These are phyloP conservation scores for Hanseniaspora jakobsenii DNA, from an alignment of 805 yeast genomes.

Conservation along the genomic window DNA sequence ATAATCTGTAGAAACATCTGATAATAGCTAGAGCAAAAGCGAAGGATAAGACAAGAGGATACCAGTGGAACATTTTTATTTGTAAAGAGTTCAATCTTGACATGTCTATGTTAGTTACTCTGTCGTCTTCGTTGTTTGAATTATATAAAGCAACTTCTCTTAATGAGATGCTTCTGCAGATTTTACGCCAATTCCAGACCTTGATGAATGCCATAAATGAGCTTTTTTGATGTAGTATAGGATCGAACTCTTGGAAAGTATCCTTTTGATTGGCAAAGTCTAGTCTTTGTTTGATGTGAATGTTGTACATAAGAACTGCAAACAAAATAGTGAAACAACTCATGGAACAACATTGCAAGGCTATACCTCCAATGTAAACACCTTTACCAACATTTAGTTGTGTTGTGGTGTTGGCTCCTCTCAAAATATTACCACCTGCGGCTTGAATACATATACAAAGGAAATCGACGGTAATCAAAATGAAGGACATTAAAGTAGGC, in stretches of 20 bases:
- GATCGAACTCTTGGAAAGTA: neutral
- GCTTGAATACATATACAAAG: constrained; percentile 56
- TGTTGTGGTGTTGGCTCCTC: constrained; percentile 30
- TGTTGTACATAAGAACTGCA: constrained; percentile 35
- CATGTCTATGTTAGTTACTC: constrained; percentile 23
- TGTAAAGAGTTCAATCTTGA: constrained; percentile 28
- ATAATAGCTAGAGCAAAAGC: constrained; percentile 45
- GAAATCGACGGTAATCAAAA: constrained; percentile 59
- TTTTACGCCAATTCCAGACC: constrained; percentile 19
- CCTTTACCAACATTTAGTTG: constrained; percentile 6
- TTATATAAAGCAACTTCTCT: neutral
- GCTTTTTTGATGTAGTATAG: constrained; percentile 17
- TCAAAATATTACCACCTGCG: constrained; percentile 64
- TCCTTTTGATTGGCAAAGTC: constrained; percentile 15
- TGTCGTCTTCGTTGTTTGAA: constrained; percentile 23
- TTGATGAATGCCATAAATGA: constrained; percentile 16
- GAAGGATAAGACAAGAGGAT: constrained; percentile 35
- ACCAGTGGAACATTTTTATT: constrained; percentile 27
- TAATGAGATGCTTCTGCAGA: constrained; percentile 16
- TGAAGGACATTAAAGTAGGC: constrained; percentile 31
- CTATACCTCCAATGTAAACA: constrained; percentile 66
- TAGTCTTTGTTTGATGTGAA: constrained; percentile 26
- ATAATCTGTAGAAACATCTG: constrained; percentile 61
- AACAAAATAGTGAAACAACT: constrained; percentile 42
- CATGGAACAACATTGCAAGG: constrained; percentile 65